These are phyloP conservation scores for Trichosporon coremiiforme DNA, from an alignment of 1,284 basidiomycete species.

Conservation along the genomic window DNA sequence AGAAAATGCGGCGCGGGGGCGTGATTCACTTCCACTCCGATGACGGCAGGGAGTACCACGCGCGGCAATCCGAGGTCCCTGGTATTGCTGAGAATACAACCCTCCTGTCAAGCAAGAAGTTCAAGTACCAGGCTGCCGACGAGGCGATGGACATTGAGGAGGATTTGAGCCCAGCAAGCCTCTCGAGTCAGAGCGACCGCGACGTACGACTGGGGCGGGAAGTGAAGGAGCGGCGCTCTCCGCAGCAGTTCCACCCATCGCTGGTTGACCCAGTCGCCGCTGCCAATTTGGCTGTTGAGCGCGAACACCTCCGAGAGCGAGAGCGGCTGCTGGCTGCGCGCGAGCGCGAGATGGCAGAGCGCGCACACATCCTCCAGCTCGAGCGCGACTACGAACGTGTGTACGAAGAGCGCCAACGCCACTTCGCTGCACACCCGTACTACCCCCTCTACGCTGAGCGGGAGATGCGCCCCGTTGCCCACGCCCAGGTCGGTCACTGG, in stretches of 20 bases:
- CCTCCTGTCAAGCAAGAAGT: neutral
- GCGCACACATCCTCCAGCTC: neutral
- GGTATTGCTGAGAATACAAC: neutral
- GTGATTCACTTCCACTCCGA: neutral
- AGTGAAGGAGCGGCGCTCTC: neutral
- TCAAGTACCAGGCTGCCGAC: neutral
- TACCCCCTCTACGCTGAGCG: neutral
- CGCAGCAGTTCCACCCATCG: neutral
- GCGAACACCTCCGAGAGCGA: neutral
- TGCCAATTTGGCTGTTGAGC: neutral
- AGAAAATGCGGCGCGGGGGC: neutral
- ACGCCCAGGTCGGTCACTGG: neutral
- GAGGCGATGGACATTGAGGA: conserved; percentile 1
- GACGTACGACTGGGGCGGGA: neutral
- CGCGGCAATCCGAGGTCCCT: neutral
- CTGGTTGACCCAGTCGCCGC: neutral
- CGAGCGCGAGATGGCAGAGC: neutral
- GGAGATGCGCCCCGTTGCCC: too few species aligned
- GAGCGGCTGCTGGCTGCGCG: neutral
- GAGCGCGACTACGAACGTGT: conserved; percentile 1
- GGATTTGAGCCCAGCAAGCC: neutral
- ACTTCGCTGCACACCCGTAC: conserved; percentile 1
- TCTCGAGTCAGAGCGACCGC: neutral
- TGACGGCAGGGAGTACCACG: neutral
- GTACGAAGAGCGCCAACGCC: neutral